These are phyloP conservation scores for Diutina ranongensis DNA, from an alignment of 1,139 yeast genomes.

Conservation along the genomic window DNA sequence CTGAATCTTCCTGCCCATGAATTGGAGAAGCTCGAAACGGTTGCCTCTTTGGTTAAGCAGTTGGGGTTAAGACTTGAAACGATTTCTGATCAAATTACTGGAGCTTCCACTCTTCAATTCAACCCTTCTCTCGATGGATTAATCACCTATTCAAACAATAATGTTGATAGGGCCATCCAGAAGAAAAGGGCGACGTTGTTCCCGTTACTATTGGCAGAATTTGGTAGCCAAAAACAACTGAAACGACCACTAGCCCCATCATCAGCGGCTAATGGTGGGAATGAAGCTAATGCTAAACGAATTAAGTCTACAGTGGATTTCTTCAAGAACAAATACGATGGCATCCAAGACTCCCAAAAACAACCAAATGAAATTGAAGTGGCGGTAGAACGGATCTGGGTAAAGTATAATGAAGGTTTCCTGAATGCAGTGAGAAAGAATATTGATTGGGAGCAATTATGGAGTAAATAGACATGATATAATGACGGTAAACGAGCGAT, in stretches of 20 bases:
- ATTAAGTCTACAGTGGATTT: constrained; percentile 22
- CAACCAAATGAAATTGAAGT: neutral
- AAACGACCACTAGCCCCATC: constrained; percentile 7
- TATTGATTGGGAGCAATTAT: constrained; percentile 68
- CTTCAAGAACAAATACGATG: constrained; percentile 29
- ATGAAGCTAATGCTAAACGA: constrained; percentile 12
- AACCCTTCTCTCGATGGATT: constrained; percentile 28
- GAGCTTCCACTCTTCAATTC: constrained; percentile 18
- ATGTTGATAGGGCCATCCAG: constrained; percentile 13
- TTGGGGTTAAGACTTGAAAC: constrained; percentile 23
- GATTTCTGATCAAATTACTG: constrained; percentile 24
- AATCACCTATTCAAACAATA: too few species aligned
- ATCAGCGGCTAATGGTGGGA: constrained; percentile 3
- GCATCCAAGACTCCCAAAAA: constrained; percentile 12
- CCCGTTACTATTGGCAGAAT: constrained; percentile 30
- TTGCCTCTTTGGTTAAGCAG: constrained; percentile 18
- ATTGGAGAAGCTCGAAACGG: constrained; percentile 16
- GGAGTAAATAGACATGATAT: too few species aligned
- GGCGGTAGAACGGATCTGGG: constrained; percentile 53
- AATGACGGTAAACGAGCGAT: too few species aligned
- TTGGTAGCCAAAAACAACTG: constrained; percentile 13
- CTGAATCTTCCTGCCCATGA: constrained; percentile 16
- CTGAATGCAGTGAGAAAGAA: constrained; percentile 88
- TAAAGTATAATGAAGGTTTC: constrained; percentile 86
- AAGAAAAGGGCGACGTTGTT: constrained; percentile 23